A percentile compares a stretch with the other conserved stretches of the same genome.
These are phyloP conservation scores for Sequoia sempervirens DNA, from an alignment of 75 land plant genomes.

Conservation along the genomic window DNA sequence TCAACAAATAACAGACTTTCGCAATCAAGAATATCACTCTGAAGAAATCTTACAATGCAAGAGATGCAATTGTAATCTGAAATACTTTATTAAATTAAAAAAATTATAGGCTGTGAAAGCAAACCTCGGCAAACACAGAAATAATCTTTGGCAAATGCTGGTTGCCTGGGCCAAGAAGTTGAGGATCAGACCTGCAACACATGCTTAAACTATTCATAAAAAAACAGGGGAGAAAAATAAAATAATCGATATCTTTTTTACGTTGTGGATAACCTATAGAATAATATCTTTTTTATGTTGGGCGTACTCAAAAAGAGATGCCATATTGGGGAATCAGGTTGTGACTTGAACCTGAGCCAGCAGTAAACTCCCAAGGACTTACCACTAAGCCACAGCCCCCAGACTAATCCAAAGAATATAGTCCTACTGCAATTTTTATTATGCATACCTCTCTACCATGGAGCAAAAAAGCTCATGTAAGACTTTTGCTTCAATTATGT, in stretches of 20 bases:
- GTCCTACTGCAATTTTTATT: not conserved
- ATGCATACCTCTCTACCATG: conserved; percentile 41
- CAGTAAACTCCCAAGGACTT: not conserved
- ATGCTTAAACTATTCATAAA: not conserved
- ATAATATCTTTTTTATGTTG: not conserved
- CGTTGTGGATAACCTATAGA: not conserved
- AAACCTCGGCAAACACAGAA: conserved; percentile 51
- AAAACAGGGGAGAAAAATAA: not conserved
- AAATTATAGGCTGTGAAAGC: not conserved
- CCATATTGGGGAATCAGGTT: not conserved
- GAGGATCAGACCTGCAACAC: conserved; percentile 43
- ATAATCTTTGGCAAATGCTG: conserved; percentile 46
- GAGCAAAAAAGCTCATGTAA: conserved; percentile 52
- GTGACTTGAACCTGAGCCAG: not conserved
- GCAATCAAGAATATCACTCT: not conserved
- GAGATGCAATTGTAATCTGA: not conserved
- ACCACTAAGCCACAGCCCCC: not conserved
- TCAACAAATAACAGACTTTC: not conserved
- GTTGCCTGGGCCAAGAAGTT: conserved; percentile 40
- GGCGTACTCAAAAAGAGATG: not conserved
- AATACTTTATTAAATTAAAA: not conserved
- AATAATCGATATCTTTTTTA: too few species aligned
- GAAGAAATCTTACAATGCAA: not conserved
- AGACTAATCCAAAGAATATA: not conserved
- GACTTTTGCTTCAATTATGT: conserved; percentile 50